These are phyloP conservation scores for Oryza longistaminata DNA, from an alignment of 176 grass and related monocot genomes.

Conservation along the genomic window DNA sequence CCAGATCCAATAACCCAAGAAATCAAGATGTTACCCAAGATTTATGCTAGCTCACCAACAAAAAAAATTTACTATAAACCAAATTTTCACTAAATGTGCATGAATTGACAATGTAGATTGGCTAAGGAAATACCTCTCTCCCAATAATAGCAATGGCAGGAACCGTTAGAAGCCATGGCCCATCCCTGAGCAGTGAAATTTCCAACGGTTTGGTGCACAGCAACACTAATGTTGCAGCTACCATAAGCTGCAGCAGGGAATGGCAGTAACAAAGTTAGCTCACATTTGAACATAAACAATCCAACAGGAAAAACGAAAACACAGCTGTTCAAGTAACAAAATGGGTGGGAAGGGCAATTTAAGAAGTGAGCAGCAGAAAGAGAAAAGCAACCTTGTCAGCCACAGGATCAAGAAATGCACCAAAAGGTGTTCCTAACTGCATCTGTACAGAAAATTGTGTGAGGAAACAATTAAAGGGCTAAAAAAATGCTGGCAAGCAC, in stretches of 20 bases:
- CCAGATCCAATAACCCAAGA: not conserved
- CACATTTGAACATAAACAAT: not conserved
- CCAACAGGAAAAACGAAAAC: not conserved
- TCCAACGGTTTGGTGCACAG: constrained; percentile 90
- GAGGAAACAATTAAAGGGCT: constrained; percentile 14
- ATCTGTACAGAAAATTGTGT: constrained; percentile 57
- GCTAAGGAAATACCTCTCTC: constrained; percentile 77
- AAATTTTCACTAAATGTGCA: not conserved
- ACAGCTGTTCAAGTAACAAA: not conserved
- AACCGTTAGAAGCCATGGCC: constrained; percentile 86
- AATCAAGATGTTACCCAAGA: not conserved
- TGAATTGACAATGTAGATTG: not conserved
- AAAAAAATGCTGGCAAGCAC: constrained; percentile 6
- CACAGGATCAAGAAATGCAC: constrained; percentile 99
- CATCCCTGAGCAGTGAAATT: constrained; percentile 51
- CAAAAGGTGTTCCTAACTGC: constrained; percentile 91
- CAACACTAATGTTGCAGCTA: constrained; percentile 87
- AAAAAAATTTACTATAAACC: not conserved
- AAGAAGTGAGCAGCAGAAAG: constrained; percentile 21
- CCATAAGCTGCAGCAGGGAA: constrained; percentile 84
- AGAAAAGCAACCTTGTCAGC: constrained; percentile 87
- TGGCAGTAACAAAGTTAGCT: constrained; percentile 27
- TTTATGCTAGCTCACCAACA: not conserved
- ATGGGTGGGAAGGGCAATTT: not conserved
- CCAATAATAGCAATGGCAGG: constrained; percentile 99